Base-by-base conservation (phyloP, 495 filamentous ascomycete species). In the Hypoxylon perforatum region DNA sequence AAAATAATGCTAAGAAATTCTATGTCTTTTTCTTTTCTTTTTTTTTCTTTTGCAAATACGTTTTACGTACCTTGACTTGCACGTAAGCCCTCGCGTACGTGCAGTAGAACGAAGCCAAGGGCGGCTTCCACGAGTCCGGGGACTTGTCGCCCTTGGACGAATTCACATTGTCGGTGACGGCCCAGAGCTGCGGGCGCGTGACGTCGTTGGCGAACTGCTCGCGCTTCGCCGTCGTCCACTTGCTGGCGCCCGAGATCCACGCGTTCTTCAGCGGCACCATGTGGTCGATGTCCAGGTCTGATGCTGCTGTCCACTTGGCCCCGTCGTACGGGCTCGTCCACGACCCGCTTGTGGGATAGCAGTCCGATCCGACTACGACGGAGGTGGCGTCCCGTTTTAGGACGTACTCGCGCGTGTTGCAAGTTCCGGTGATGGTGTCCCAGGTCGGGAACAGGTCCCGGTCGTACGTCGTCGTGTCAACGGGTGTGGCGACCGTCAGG, bases 141-240 rank as follows among this genome's bases (percentile, higher is more conserved):
- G 85, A 85, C 61, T 81, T 79, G 68, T 91, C 90, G 9, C 90
- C 77, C 81, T 93, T 93, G 0, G 78, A 53, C 66, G 86, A 78
- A 76, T 93, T 93, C 38, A 92, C 88, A 52, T 86, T 88, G 63
- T 90, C 88, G 0, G 91, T 92, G 47, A 93, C 89, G 3, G 90
- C 88, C 69, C 90, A 81, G 9, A 92, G 81, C 77, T 92, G 90
- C 0, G 91, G 91, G 36, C 86, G 82, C 0, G 73, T 79, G 39
- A 92, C 73, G 73, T 92, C 91, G 75, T 93, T 93, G 49, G 91
- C 91, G 67, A 90, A 92, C 1, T 80, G 69, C 62, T 87, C 77
- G 46, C 91, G 86, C 64, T 83, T 80, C 22, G 78, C 66, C 0
- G 88, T 88, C 0, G 90, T 90, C 90, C 86, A 88, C 8, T 72